Evolutionary conservation across 1,139 yeast genomes (phyloP).

Genomic region (Yamadazyma sp.): DNA sequence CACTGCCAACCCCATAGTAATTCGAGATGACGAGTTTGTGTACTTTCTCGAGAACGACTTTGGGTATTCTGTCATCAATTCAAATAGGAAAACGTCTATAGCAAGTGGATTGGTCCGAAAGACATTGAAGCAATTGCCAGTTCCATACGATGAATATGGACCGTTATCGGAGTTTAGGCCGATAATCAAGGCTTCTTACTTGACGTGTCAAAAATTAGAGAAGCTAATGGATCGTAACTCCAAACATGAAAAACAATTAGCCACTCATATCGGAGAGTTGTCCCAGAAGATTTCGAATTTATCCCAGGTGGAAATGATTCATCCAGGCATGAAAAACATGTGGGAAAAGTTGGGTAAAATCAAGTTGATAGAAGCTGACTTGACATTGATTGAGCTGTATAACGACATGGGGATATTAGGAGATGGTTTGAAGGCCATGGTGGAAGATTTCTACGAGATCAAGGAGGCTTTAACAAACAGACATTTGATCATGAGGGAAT

Average conservation of each 20-base stretch:
- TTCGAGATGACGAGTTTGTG: slow-evolving; percentile 85
- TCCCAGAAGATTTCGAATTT: slow-evolving; percentile 56
- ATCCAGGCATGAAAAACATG: slow-evolving; percentile 73
- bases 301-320: slow-evolving; percentile 51
- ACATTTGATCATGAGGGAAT: slow-evolving; percentile 87
- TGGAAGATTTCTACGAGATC: slow-evolving; percentile 78
- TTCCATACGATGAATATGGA: slow-evolving; percentile 84
- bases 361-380: slow-evolving; percentile 69
- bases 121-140: slow-evolving; percentile 86
- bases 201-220: slow-evolving; percentile 56
- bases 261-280: slow-evolving; percentile 60
- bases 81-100: slow-evolving; percentile 54
- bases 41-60: slow-evolving; percentile 87
- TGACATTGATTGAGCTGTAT: slow-evolving; percentile 70
- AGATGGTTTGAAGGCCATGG: slow-evolving; percentile 66
- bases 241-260: slow-evolving; percentile 55
- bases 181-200: slow-evolving; percentile 72
- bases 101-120: slow-evolving; percentile 85
- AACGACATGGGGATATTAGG: slow-evolving; percentile 75
- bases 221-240: slow-evolving; percentile 55
- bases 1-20: slow-evolving; percentile 69
- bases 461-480: slow-evolving; percentile 93
- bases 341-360: slow-evolving; percentile 80
- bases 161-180: slow-evolving; percentile 88
- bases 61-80: slow-evolving; percentile 68